Evolutionary conservation across 2,329 filamentous ascomycete species (phyloP), one percentile per base, ranked within the genome.

Genomic region (Aschersonia sp.): DNA sequence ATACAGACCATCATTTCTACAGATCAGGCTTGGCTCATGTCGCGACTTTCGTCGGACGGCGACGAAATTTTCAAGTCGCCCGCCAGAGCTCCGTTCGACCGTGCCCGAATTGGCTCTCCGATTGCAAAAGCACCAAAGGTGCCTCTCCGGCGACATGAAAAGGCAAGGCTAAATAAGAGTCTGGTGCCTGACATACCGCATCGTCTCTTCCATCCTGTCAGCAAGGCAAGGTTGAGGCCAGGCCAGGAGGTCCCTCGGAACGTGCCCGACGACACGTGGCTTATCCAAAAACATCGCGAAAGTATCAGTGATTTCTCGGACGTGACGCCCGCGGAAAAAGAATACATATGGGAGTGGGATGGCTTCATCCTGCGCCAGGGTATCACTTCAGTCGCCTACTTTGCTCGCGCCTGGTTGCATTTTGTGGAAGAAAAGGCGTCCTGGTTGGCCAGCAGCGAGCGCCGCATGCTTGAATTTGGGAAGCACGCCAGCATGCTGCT

Each of bases 271-370:
- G 69, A 70, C 48, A 61, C 63, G 29, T 79, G 76, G 76, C 64
- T 78, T 6, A 66, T 76, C 32, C 74, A 77, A 51, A 79, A 78
- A 59, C 76, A 79, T 50, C 68, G 72, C 6, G 73, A 79, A 48
- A 72, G 70, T 47, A 70, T 79, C 47, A 65, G 68, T 31, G 76
- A 79, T 51, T 79, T 76, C 54, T 71, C 69, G 7, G 76, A 79
- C 52, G 67, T 79, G 30, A 70, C 70, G 10, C 56, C 63, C 3
- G 62, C 67, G 12, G 76, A 80, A 55, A 76, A 74, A 56, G 75
- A 78, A 51, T 79, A 74, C 49, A 74, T 79, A 48, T 66, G 68
- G 53, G 71, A 74, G 51, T 80, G 76, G 76, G 75, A 79, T 50
- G 65, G 68, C 1, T 77, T 73, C 53, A 70, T 77, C 44, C 66